Conservation (phyloP, 1,284 basidiomycete genomes). For the Somion occarium region DNA sequence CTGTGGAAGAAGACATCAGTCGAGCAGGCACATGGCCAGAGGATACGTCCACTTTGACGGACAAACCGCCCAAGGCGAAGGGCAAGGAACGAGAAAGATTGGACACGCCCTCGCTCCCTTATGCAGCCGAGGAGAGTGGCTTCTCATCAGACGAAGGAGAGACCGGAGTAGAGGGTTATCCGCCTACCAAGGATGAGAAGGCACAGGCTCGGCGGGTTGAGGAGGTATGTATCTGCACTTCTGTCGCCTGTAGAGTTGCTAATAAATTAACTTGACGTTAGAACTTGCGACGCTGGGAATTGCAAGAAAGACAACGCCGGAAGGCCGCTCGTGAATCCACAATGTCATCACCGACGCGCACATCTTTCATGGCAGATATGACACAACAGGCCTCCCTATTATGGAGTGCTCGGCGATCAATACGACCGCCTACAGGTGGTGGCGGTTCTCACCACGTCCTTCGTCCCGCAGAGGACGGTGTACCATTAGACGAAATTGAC, state of each 20-base stretch:
- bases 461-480: slow-evolving; percentile 44
- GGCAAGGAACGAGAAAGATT: slow-evolving; percentile 23
- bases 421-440: slow-evolving; percentile 28
- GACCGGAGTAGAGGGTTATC: slow-evolving; percentile 42
- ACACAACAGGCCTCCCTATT: slow-evolving; percentile 53
- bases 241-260: background rate
- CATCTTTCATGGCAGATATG: slow-evolving; percentile 51
- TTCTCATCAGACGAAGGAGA: slow-evolving; percentile 25
- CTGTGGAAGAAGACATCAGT: slow-evolving; percentile 39
- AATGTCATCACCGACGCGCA: slow-evolving; percentile 22
- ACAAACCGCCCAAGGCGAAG: slow-evolving; percentile 3
- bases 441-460: slow-evolving; percentile 30
- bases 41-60: slow-evolving; percentile 9
- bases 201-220: slow-evolving; percentile 62
- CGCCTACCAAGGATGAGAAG: slow-evolving; percentile 59
- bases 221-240: slow-evolving; percentile 56
- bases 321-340: slow-evolving; percentile 54
- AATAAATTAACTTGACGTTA: slow-evolving; percentile 24
- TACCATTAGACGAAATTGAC: slow-evolving; percentile 50
- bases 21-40: slow-evolving; percentile 29
- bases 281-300: slow-evolving; percentile 72
- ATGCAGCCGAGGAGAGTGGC: slow-evolving; percentile 13
- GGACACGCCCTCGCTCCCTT: background rate
- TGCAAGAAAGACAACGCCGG: slow-evolving; percentile 64
- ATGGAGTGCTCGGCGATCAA: slow-evolving; percentile 30